phyloP scores from a whole-genome alignment of 2,329 filamentous ascomycete species.

The Scopulariopsis brevicaulis region DNA sequence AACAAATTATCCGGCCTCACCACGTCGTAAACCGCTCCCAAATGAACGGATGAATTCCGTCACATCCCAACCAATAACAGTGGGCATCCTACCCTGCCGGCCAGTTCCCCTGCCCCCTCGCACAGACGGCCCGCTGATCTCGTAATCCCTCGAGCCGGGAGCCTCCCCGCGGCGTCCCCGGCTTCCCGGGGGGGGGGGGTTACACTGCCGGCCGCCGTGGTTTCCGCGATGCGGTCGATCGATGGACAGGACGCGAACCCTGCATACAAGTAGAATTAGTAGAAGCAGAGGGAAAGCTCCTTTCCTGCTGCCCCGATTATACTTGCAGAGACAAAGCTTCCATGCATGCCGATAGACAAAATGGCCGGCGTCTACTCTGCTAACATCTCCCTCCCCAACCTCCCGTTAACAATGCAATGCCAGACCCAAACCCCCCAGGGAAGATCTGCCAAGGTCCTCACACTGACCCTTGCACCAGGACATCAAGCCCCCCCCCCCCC shows the following conservation, averaged over 20 bases:
- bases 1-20: too few species aligned
- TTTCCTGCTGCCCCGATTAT: background rate
- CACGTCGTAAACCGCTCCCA: too few species aligned
- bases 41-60: too few species aligned
- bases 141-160: background rate
- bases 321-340: too few species aligned
- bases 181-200: background rate
- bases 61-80: background rate
- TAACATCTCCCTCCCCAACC: too few species aligned
- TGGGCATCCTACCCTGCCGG: background rate
- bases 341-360: too few species aligned
- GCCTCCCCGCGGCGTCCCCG: background rate
- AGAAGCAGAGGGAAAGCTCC: background rate
- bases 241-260: background rate
- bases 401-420: too few species aligned
- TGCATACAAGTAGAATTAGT: background rate
- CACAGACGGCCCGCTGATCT: background rate
- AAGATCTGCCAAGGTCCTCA: too few species aligned
- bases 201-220: background rate
- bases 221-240: background rate
- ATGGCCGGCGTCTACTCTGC: too few species aligned
- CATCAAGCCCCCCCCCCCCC: too few species aligned
- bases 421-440: too few species aligned
- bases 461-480: too few species aligned
- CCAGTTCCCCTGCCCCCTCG: background rate